These are phyloP conservation scores for Fragilariopsis cylindrus DNA, from an alignment of 108 stramenopile genomes.

Conservation along the genomic window DNA sequence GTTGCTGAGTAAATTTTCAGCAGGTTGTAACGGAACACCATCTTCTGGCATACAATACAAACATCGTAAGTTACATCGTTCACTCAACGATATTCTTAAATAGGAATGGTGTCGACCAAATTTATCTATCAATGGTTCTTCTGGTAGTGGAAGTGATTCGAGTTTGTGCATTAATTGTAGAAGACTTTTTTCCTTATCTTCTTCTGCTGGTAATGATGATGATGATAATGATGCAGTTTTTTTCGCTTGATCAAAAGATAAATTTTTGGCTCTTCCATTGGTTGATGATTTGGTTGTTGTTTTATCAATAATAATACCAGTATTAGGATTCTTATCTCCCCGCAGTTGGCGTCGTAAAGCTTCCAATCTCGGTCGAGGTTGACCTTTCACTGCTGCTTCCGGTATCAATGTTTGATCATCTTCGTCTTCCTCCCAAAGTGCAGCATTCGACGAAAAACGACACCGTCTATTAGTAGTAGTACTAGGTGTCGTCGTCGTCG, in stretches of 20 bases:
- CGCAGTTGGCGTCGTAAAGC: slow-evolving; percentile 33
- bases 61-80: slow-evolving; percentile 97
- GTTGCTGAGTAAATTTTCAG: slow-evolving; percentile 69
- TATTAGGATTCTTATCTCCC: neutral
- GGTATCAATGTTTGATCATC: neutral
- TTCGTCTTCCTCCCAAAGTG: slow-evolving; percentile 1
- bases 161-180: slow-evolving; percentile 16
- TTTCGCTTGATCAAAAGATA: neutral
- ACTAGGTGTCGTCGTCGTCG: too few relatives aligned
- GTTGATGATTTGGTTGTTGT: neutral
- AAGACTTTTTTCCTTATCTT: slow-evolving; percentile 8
- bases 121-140: slow-evolving; percentile 65
- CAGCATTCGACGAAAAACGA: slow-evolving; percentile 2
- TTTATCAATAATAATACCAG: neutral
- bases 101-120: slow-evolving; percentile 93
- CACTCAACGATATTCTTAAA: slow-evolving; percentile 93
- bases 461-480: neutral
- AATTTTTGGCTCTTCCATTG: neutral
- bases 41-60: slow-evolving; percentile 98
- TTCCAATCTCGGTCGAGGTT: slow-evolving; percentile 31
- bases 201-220: neutral
- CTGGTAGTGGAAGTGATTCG: slow-evolving; percentile 33
- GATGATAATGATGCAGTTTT: neutral
- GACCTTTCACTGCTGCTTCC: slow-evolving; percentile 13
- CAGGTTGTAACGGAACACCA: slow-evolving; percentile 82